Base-by-base conservation (phyloP, 2,329 filamentous ascomycete species). In the Conoideocrella luteorostrata region DNA sequence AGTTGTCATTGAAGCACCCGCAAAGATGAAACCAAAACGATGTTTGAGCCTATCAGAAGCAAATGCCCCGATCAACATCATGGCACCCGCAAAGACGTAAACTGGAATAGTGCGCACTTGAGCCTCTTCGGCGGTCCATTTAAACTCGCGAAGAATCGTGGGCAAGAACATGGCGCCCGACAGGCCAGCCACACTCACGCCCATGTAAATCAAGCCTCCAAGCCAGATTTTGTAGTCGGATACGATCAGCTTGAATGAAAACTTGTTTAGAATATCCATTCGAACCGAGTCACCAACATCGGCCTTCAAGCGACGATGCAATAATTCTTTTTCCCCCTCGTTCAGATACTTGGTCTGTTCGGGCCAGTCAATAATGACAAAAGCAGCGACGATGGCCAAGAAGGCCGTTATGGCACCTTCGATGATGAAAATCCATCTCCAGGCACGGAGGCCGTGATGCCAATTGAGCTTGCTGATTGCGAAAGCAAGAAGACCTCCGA, bases 231-330 rank as follows among this genome's bases (percentile, higher is more conserved):
- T 72, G 60, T 63, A 65, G 49, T 75, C 72, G n/a, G n/a, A n/a
- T 1, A 77, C 64, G 37, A 75, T 69, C 15, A 74, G 65, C 43
- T 62, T 62, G 44, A 64, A n/a, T n/a, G 71, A 66, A 37, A 67
- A 63, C 48, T 68, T 69, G 48, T 77, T 70, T 3, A 77, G 62
- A 7, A 69, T 70, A 45, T 78, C 66, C 75, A 80, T 79, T 39
- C 59, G 65, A 50, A 55, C 57, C 56, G 35, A n/a, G n/a, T n/a
- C n/a, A n/a, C n/a, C n/a, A n/a, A n/a, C n/a, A n/a, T 73, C 71
- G 4, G 65, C 61, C 3, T 57, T 56, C 7, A 74, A 51, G 3
- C 70, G 65, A 12, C 58, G 56, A 22, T 68, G 55, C 3, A 77
- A 62, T 4, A 72, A 51, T 10, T 55, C 51, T 36, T 65, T 64